Base-by-base conservation (phyloP, 73 alveolate species). In the Breviolum minutum region DNA sequence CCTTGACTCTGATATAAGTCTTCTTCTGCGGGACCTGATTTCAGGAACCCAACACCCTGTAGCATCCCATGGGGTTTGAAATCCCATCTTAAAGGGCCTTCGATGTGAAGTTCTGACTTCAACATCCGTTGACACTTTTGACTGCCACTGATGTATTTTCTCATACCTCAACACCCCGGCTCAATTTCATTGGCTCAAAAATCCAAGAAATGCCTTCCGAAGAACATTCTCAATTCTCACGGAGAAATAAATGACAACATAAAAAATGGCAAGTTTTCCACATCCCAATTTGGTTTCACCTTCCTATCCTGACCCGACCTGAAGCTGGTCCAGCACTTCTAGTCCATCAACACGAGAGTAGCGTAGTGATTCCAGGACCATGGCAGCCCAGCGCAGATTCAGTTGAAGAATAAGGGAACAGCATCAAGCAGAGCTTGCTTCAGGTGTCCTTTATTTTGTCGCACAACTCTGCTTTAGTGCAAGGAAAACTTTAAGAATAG, bases 251-350 rank as follows among this genome's bases (percentile, higher is more conserved):
- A 68, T 6, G 4, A 14, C 17, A 14, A 68, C 77, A 14, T 2
- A 68, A 22, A 40, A 40, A 40, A 40, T 40, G 54, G 54, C 54
- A 3, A 40, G 5, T 40, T 40, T 27, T 11, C 64, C 87, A 79
- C 17, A 79, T 14, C 19, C 64, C 22, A 10, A 62, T n/a, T n/a
- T 30, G 40, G 64, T 2, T 63, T 24, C 87, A 14, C 8, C n/a
- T 13, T 10, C 40, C 87, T 79, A 27, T 27, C 11, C 60, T 30
- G 60, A 1, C 68, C 24, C 73, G 24, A 79, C 97, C 98, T 74
- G 86, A 30, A 92, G 90, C 80, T 92, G 98, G 66, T 92, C 98
- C 98, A 92, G 73, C 81, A 92, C 98, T 80, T 92, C 90, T 68
- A 92, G 62, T 27, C 98, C 98, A 10, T 48, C 90, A 12, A 1